Base-by-base conservation (phyloP, 371 early-diverging fungal species). In the Rhizopus sp. region DNA sequence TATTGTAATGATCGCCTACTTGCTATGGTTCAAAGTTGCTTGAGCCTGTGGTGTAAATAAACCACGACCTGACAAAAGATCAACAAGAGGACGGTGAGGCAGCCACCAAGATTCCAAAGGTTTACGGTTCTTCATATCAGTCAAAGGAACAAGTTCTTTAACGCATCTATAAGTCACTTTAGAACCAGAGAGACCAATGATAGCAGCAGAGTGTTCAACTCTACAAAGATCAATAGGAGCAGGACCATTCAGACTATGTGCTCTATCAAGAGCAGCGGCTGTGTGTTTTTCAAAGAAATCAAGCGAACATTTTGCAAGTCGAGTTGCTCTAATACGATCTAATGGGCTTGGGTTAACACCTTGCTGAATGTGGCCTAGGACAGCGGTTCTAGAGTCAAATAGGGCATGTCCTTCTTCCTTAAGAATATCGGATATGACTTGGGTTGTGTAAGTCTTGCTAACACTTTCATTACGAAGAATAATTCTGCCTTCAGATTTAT, bases 291-390 rank as follows among this genome's bases (percentile, higher is more conserved):
- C 84, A 55, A 85, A 60, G 62, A 85, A 88, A 15, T 81, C 79
- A 45, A 93, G 68, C 42, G 87, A 75, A 48, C 82, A 78, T 29
- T 93, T 88, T 7, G 96, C 94, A 58, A 94, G 78, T 9, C 92
- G 83, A 30, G 90, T 91, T 5, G 96, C 97, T 42, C 95, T 88
- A 62, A 97, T 87, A 39, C 99, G 91, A 76, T 99, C 99, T 48
- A 97, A 69, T 2, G 99, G 99, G 6, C 92, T 89, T 5, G 99
- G 97, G 8, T 91, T 89, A 51, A 92, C 93, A 54, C 99, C 99
- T 77, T 97, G 97, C 73, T 99, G 99, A 59, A 98, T 81, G 64
- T 98, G 97, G 9, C 99, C 99, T 13, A 99, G 81, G 3, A 96
- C 89, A 16, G 96, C 88, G 5, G 95, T 93, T 39, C 94, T 86